Evolutionary conservation across 2,329 filamentous ascomycete species (phyloP), one percentile per base, ranked within the genome.

Genomic region (Fusarium incarnatum): DNA sequence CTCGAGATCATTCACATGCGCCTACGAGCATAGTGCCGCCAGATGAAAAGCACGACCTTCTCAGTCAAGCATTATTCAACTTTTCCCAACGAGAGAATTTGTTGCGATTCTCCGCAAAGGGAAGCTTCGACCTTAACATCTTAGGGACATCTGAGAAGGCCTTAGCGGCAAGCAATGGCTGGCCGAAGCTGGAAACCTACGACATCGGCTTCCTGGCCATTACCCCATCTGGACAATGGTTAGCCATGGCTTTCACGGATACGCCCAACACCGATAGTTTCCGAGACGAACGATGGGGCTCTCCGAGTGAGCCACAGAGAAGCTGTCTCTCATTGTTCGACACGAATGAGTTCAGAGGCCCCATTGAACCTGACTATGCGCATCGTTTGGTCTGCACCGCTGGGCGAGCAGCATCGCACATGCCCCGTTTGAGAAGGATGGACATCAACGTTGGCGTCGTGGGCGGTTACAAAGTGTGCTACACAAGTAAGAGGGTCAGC

Each of bases 301-400:
- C 34, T 8, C 58, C 60, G 1, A 48, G 37, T 20, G 60, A 42
- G 4, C 18, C 6, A 2, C 23, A 44, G 8, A 46, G 60, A 22
- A 47, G 58, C 11, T 30, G 23, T 0, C 16, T 48, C 8, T 56
- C 61, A 4, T 23, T 15, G 2, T 45, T 54, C n/a, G 22, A 45
- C 3, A 46, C 34, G 16, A 54, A 65, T 23, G 63, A 60, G 13
- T 66, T 60, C 11, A 59, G 63, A 37, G 63, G 63, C 8, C 61
- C 63, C 2, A 40, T 60, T 8, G 55, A 66, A 7, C 30, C 61
- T 16, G 44, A 42, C 10, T 66, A 53, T 18, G 61, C 55, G 13
- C 42, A 60, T 5, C 11, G 7, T 8, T 30, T 60, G 7, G 18
- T 66, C 11, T 53, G 37, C 13, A 20, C 25, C 1, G 55, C 48